A percentile compares a stretch with the other conserved stretches of the same genome.
Conservation (phyloP, 2,329 filamentous ascomycete genomes). For the Beauveria asiatica region DNA sequence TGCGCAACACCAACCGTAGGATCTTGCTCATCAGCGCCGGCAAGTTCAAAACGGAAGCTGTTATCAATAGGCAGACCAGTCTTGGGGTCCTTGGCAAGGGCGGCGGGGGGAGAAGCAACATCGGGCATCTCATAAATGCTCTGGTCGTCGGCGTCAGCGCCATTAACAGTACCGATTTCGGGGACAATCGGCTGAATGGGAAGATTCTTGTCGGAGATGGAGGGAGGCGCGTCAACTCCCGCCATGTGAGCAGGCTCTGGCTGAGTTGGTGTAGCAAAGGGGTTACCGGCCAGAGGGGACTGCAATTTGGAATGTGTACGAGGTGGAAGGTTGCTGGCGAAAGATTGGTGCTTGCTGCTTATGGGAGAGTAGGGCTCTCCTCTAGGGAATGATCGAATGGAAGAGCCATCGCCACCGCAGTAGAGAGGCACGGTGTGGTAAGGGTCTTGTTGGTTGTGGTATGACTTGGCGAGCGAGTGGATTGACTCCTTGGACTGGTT, state of each 20-base stretch:
- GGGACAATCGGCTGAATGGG: slow-evolving; percentile 28
- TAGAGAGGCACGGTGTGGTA: slow-evolving; percentile 61
- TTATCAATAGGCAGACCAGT: slow-evolving; percentile 15
- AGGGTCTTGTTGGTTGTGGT: slow-evolving; percentile 71
- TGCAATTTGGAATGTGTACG: slow-evolving; percentile 37
- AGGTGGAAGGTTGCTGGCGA: slow-evolving; percentile 22
- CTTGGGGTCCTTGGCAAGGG: slow-evolving; percentile 21
- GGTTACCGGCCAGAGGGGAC: slow-evolving; percentile 25
- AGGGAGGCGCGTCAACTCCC: slow-evolving; percentile 11
- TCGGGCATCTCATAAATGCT: slow-evolving; percentile 21
- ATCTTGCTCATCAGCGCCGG: slow-evolving; percentile 8
- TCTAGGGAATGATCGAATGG: slow-evolving; percentile 42
- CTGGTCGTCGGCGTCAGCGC: slow-evolving; percentile 14
- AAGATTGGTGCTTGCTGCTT: slow-evolving; percentile 27
- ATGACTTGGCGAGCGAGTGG: slow-evolving; percentile 70
- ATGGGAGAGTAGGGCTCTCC: slow-evolving; percentile 36
- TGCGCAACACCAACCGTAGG: slow-evolving; percentile 13
- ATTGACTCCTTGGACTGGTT: slow-evolving; percentile 78
- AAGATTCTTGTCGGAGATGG: slow-evolving; percentile 20
- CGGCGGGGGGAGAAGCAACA: slow-evolving; percentile 23
- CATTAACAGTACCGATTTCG: slow-evolving; percentile 28
- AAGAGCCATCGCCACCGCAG: slow-evolving; percentile 46
- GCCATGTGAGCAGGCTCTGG: slow-evolving; percentile 21
- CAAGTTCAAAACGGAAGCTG: slow-evolving; percentile 12
- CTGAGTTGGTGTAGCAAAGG: slow-evolving; percentile 27